Evolutionary conservation across 2,329 filamentous ascomycete species (phyloP), one percentile per base, ranked within the genome.

Genomic region (Corinectria fuckeliana): DNA sequence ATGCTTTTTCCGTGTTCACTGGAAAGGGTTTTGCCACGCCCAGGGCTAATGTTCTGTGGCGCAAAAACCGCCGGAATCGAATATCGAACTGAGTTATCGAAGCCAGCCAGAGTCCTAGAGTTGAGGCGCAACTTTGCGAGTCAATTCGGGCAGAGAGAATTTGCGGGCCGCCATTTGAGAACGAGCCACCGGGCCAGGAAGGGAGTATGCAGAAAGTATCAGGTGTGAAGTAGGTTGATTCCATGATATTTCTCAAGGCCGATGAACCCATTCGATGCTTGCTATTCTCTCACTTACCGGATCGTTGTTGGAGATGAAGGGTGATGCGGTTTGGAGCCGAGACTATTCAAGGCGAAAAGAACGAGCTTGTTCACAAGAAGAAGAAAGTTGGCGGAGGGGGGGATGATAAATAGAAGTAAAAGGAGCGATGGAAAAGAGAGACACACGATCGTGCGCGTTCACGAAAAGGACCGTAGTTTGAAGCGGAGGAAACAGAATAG

Each of bases 381-480:
- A 42, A 30, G 20, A 56, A 42, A 60, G 49, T 62, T 47, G 42
- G 41, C 48, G 32, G 63, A 60, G 51, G 56, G 55, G 47, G 61
- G 53, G 49, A 48, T 26, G 21, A 45, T 44, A 52, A 20, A 10
- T 47, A 20, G 53, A 63, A 59, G 26, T 26, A 18, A 56, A 63
- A 61, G 23, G 50, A 65, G 61, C 32, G 64, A 58, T 58, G 59
- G 42, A 58, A 44, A 54, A 55, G 59, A 66, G 65, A 69, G 51
- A 69, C 50, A 62, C 63, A 60, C 63, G 53, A 63, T 60, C 58
- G 60, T 63, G 67, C 63, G 65, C 66, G 67, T 68, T 69, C 63
- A 69, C 67, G 52, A 51, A 56, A 60, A 60, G 32, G 57, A 60
- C 51, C 34, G 57, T 60, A 34, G 39, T 52, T 50, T 50, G 51